phyloP scores from a whole-genome alignment of 352 stramenopile species.

The Phytophthora litchii region DNA sequence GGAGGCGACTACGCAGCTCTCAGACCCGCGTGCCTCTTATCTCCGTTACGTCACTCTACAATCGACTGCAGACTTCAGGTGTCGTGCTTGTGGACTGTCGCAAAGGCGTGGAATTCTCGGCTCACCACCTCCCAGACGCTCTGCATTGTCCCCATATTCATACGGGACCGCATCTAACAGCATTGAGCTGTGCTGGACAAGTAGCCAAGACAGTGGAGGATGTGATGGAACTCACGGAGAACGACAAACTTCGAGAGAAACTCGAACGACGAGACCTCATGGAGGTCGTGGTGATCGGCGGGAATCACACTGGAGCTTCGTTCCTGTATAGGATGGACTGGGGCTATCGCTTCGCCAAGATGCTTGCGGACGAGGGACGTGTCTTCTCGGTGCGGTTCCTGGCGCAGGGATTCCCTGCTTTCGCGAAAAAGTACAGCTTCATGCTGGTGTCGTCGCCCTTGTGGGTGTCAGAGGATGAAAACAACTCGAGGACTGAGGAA shows the following conservation, averaged over 20 bases:
- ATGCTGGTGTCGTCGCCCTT: slow-evolving; percentile 41
- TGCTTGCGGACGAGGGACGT: slow-evolving; percentile 65
- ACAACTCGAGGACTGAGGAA: slow-evolving; percentile 1
- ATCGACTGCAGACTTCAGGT: slow-evolving; percentile 68
- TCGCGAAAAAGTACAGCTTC: slow-evolving; percentile 76
- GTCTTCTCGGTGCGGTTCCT: slow-evolving; percentile 81
- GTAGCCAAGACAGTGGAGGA: slow-evolving; percentile 54
- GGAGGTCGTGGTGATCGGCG: slow-evolving; percentile 72
- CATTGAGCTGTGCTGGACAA: slow-evolving; percentile 31
- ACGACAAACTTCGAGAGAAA: slow-evolving; percentile 47
- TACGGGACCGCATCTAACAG: slow-evolving; percentile 19
- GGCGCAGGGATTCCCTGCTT: slow-evolving; percentile 62
- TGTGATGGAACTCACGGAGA: slow-evolving; percentile 43
- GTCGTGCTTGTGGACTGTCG: slow-evolving; percentile 77
- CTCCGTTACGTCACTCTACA: slow-evolving; percentile 74
- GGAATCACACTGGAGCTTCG: slow-evolving; percentile 50
- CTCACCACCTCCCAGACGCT: slow-evolving; percentile 51
- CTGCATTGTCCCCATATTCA: slow-evolving; percentile 53
- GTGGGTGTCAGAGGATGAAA: slow-evolving; percentile 13
- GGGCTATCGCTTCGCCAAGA: slow-evolving; percentile 67
- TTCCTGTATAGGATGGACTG: slow-evolving; percentile 72
- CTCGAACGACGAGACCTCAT: slow-evolving; percentile 65
- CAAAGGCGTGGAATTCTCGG: slow-evolving; percentile 48
- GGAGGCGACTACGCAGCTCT: slow-evolving; percentile 26
- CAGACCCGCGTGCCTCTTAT: slow-evolving; percentile 58